phyloP scores from a whole-genome alignment of 2,329 filamentous ascomycete species.

The Aureobasidium sp. region DNA sequence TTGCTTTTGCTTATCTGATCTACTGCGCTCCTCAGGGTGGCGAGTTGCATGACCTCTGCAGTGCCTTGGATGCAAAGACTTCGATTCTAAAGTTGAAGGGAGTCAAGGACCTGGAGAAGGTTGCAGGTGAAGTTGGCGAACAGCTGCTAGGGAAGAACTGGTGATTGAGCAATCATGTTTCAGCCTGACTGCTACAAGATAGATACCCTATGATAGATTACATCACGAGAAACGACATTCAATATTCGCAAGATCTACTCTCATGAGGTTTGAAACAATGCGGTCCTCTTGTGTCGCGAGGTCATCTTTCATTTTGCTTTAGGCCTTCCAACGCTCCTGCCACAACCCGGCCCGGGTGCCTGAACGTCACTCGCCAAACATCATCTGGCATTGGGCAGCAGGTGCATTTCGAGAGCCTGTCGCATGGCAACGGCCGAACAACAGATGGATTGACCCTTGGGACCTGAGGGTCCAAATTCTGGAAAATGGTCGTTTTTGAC shows the following conservation, averaged over 20 bases:
- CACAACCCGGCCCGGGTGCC: neutral
- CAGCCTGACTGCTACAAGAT: neutral
- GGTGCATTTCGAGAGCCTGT: neutral
- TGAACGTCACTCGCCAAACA: neutral
- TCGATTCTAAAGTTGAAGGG: slow-evolving; percentile 45
- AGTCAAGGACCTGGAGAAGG: slow-evolving; percentile 29
- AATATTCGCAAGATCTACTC: too few relatives aligned
- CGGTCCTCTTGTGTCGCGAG: neutral
- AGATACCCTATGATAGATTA: neutral
- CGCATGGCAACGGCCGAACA: neutral
- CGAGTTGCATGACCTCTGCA: slow-evolving; percentile 72
- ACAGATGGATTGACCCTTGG: neutral
- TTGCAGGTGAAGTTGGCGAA: slow-evolving; percentile 26
- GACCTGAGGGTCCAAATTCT: neutral
- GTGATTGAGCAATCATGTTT: neutral
- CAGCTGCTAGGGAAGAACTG: slow-evolving; percentile 10
- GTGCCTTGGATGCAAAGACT: slow-evolving; percentile 65
- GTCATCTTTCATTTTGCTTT: neutral
- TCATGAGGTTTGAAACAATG: neutral
- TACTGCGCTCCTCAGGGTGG: slow-evolving; percentile 65
- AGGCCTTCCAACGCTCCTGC: neutral
- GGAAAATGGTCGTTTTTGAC: neutral
- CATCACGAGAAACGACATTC: neutral
- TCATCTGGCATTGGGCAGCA: neutral
- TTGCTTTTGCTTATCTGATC: slow-evolving; percentile 68